Evolutionary conservation across 1,284 basidiomycete genomes (phyloP).

Genomic region (Rhodotorula sp.): DNA sequence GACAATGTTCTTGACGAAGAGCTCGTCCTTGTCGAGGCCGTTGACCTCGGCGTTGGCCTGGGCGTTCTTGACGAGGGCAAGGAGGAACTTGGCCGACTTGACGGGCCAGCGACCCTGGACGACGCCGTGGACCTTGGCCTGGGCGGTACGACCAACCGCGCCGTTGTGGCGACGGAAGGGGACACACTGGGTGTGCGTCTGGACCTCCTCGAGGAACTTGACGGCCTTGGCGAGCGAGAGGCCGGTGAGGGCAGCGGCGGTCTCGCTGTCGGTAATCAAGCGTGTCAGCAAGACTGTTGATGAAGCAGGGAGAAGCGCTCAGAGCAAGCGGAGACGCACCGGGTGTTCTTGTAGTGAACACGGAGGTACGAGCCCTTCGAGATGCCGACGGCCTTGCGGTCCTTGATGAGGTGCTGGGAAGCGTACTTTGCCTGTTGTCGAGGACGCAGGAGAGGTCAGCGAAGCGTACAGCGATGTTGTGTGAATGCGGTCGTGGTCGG

Average conservation of each 20-base stretch:
- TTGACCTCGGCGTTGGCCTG: constrained; percentile 99
- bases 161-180: constrained; percentile 97
- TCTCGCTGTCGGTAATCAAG: constrained; percentile 44
- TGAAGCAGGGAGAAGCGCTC: not conserved
- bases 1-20: constrained; percentile 91
- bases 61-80: constrained; percentile 95
- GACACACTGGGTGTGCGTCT: constrained; percentile 95
- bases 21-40: constrained; percentile 87
- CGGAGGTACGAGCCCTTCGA: constrained; percentile 67
- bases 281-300: not conserved
- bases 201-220: constrained; percentile 87
- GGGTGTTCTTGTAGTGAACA: constrained; percentile 99
- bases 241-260: constrained; percentile 59
- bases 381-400: constrained; percentile 44
- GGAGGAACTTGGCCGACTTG: constrained; percentile 89
- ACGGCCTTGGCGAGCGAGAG: constrained; percentile 95
- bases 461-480: not conserved
- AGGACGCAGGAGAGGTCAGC: not conserved
- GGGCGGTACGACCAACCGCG: constrained; percentile 89
- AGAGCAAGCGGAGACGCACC: constrained; percentile 70
- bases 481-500: not conserved
- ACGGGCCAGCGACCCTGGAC: constrained; percentile 89
- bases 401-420: constrained; percentile 39
- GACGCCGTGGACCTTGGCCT: constrained; percentile 68
- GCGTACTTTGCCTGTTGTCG: constrained; percentile 37